A percentile compares a stretch with the other conserved stretches of the same genome.
phyloP scores from a whole-genome alignment of 2,329 filamentous ascomycete species.

The Aspergillus hortae region DNA sequence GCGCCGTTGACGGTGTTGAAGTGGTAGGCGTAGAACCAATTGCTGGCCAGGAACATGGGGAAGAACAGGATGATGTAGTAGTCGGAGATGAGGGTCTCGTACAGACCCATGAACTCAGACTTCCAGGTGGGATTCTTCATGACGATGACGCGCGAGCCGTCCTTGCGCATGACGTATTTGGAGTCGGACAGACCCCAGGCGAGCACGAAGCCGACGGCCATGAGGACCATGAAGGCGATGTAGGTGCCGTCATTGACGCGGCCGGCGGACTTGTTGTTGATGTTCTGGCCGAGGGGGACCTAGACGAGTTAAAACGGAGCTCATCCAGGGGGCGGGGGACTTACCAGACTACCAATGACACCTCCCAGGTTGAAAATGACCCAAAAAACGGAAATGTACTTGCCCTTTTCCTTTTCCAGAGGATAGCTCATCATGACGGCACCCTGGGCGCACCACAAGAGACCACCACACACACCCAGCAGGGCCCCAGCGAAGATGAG shows the following conservation, averaged over 20 bases:
- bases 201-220: conserved; percentile 66
- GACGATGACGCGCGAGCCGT: conserved; percentile 75
- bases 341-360: conserved; percentile 73
- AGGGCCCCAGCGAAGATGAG: conserved; percentile 49
- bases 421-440: conserved; percentile 74
- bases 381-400: conserved; percentile 90
- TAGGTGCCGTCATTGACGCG: conserved; percentile 70
- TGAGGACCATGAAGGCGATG: conserved; percentile 81
- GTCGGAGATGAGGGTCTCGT: conserved; percentile 66
- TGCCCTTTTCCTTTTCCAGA: conserved; percentile 73
- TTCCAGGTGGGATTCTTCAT: conserved; percentile 91
- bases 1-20: conserved; percentile 70
- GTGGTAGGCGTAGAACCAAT: conserved; percentile 78
- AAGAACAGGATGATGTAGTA: conserved; percentile 73
- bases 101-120: conserved; percentile 72
- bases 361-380: conserved; percentile 91
- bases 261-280: conserved; percentile 36
- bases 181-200: conserved; percentile 69
- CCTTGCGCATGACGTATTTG: conserved; percentile 66
- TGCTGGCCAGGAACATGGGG: conserved; percentile 77
- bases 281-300: conserved; percentile 46
- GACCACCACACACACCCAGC: conserved; percentile 47
- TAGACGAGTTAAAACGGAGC: conserved; percentile 10
- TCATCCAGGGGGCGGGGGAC: conserved; percentile 18
- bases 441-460: conserved; percentile 51